These are phyloP conservation scores for Kondoa subrosea DNA, from an alignment of 768 basidiomycete species.

Conservation along the genomic window DNA sequence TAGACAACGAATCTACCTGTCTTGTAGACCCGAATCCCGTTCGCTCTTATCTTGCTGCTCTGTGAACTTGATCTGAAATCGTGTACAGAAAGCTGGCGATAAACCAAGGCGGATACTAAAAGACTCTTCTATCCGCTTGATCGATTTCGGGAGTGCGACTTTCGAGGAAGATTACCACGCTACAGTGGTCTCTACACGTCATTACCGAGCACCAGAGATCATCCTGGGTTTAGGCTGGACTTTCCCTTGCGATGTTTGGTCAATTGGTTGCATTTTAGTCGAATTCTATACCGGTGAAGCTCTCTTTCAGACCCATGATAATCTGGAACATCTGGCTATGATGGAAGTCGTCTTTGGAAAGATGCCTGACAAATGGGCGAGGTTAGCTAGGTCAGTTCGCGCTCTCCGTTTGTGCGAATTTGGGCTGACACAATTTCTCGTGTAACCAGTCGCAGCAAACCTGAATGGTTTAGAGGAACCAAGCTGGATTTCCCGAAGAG, in stretches of 20 bases:
- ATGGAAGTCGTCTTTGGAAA: conserved; percentile 99
- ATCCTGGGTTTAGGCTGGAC: conserved; percentile 96
- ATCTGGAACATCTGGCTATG: conserved; percentile 97
- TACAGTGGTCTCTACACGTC: conserved; percentile 89
- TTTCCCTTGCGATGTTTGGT: conserved; percentile 95
- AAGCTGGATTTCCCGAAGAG: conserved; percentile 86
- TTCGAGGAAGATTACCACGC: conserved; percentile 98
- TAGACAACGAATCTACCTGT: conserved; percentile 50
- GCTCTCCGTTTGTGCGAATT: conserved; percentile 14
- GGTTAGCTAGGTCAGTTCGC: conserved; percentile 21
- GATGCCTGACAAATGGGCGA: conserved; percentile 65
- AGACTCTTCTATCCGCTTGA: conserved; percentile 80
- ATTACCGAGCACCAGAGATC: conserved; percentile 97
- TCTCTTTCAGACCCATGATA: conserved; percentile 98
- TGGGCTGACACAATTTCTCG: conserved; percentile 2
- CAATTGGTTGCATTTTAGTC: conserved; percentile 92
- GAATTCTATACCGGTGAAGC: conserved; percentile 97
- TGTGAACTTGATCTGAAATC: background rate
- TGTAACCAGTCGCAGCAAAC: conserved; percentile 43
- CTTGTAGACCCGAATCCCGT: conserved; percentile 26
- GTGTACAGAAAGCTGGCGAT: background rate
- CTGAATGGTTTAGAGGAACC: conserved; percentile 77
- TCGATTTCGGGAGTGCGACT: conserved; percentile 96
- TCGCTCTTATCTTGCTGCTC: background rate
- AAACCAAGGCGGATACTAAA: conserved; percentile 50